Evolutionary conservation across 352 stramenopile genomes (phyloP).

Genomic region (Pythium myriotylum): DNA sequence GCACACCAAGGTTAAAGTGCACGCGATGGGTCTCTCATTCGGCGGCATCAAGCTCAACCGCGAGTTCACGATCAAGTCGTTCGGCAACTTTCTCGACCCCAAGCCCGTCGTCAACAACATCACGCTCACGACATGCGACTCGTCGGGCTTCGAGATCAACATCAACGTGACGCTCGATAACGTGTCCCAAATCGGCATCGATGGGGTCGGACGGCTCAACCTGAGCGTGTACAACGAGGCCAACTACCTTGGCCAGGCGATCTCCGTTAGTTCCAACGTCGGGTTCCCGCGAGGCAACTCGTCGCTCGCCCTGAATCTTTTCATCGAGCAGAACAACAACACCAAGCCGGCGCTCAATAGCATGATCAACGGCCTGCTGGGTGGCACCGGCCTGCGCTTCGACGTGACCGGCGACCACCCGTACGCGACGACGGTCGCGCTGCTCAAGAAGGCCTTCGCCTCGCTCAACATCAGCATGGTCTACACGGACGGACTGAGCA

Average conservation of each 20-base stretch:
- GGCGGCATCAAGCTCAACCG: slow-evolving; percentile 47
- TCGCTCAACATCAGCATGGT: slow-evolving; percentile 38
- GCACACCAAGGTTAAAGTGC: slow-evolving; percentile 39
- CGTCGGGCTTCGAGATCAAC: slow-evolving; percentile 44
- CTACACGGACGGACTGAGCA: slow-evolving; percentile 25
- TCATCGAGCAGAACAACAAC: neutral
- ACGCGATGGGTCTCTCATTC: slow-evolving; percentile 47
- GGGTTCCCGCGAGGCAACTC: slow-evolving; percentile 10
- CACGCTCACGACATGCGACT: slow-evolving; percentile 38
- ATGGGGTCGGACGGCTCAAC: slow-evolving; percentile 64
- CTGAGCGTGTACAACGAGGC: slow-evolving; percentile 62
- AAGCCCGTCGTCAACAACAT: slow-evolving; percentile 53
- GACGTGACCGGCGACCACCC: slow-evolving; percentile 31
- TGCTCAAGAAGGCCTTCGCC: slow-evolving; percentile 30
- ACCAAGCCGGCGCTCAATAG: neutral
- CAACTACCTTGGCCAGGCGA: slow-evolving; percentile 59
- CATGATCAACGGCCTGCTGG: slow-evolving; percentile 11
- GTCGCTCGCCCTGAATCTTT: neutral
- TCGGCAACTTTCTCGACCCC: slow-evolving; percentile 56
- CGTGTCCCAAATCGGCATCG: slow-evolving; percentile 42
- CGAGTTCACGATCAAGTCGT: slow-evolving; percentile 39
- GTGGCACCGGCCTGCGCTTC: slow-evolving; percentile 11
- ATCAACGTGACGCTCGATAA: slow-evolving; percentile 67
- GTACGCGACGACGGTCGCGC: slow-evolving; percentile 17
- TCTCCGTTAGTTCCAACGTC: slow-evolving; percentile 1